phyloP scores from a whole-genome alignment of 805 yeast species.

The Myxozyma geophila region DNA sequence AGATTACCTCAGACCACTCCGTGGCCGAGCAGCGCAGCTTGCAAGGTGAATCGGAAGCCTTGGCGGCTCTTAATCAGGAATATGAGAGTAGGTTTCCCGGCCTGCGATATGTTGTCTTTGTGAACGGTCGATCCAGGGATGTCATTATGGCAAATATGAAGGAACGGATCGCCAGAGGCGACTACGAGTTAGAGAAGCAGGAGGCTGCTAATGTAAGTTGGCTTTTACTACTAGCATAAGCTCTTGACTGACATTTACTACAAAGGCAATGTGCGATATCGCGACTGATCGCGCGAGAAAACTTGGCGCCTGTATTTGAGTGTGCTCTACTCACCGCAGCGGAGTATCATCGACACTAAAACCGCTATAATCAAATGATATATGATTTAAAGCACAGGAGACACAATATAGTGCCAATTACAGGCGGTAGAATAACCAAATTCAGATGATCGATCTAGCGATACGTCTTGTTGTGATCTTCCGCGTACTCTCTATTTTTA shows the following conservation, averaged over 20 bases:
- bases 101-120: conserved; percentile 83
- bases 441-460: too few relatives aligned
- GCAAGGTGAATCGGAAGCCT: conserved; percentile 53
- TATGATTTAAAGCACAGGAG: too few relatives aligned
- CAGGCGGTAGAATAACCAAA: too few relatives aligned
- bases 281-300: conserved; percentile 77
- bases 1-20: conserved; percentile 64
- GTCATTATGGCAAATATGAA: conserved; percentile 68
- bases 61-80: conserved; percentile 54
- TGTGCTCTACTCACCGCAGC: neutral
- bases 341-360: too few relatives aligned
- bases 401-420: too few relatives aligned
- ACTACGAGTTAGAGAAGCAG: conserved; percentile 58
- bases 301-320: conserved; percentile 39
- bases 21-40: conserved; percentile 71
- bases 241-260: neutral
- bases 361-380: too few relatives aligned
- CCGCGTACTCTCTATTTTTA: too few relatives aligned
- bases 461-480: too few relatives aligned
- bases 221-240: neutral
- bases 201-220: conserved; percentile 62
- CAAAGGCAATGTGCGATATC: conserved; percentile 84
- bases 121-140: conserved; percentile 74
- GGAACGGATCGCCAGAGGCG: conserved; percentile 59
- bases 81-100: conserved; percentile 74